Base-by-base conservation (phyloP, 768 basidiomycete genomes). In the Mrakia frigida region DNA sequence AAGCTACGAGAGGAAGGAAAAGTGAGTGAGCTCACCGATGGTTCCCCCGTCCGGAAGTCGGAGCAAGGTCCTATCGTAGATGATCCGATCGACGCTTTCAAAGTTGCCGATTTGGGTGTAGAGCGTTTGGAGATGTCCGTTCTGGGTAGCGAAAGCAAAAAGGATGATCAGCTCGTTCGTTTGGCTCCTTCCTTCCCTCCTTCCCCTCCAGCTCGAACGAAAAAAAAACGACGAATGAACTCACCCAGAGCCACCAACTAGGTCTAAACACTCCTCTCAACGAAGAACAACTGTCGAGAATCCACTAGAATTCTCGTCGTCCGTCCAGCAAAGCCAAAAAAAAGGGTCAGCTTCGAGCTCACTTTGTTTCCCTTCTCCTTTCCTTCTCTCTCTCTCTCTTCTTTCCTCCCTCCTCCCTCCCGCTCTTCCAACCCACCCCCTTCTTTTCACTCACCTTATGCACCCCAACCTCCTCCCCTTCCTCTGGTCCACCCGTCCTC, bases 1-100 rank as follows among this genome's bases (percentile, higher is more conserved):
- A 50, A 50, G 39, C n/a, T n/a, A n/a, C n/a, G n/a, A 11, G 39
- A 50, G 46, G 13, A 2, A 46, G 43, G 28, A 37, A 28, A 14
- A 65, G 63, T n/a, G n/a, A n/a, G n/a, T n/a, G n/a, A 7, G 21
- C 65, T 37, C 37, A 46, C 79, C 80, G 76, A 87, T 79, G 0
- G 84, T 85, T 0, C 86, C 86, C 13, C 85, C 85, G 77, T 86
- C 86, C 0, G 84, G 84, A 0, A 85, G 77, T 3, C 84, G 79
- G 4, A 87, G 78, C 35, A 84, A 56, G 5, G 77, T 78, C 31
- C 77, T 43, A 39, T 50, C 78, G 76, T 85, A 85, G n/a, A 80
- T 74, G 31, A 85, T 83, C 33, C 81, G 80, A 74, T 85, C 84
- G 33, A 84, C 80, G n/a, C 82, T 81, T 21, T 80, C 80, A 71